These are phyloP conservation scores for Penicillium paneum DNA, from an alignment of 2,329 filamentous ascomycete genomes.

Conservation along the genomic window DNA sequence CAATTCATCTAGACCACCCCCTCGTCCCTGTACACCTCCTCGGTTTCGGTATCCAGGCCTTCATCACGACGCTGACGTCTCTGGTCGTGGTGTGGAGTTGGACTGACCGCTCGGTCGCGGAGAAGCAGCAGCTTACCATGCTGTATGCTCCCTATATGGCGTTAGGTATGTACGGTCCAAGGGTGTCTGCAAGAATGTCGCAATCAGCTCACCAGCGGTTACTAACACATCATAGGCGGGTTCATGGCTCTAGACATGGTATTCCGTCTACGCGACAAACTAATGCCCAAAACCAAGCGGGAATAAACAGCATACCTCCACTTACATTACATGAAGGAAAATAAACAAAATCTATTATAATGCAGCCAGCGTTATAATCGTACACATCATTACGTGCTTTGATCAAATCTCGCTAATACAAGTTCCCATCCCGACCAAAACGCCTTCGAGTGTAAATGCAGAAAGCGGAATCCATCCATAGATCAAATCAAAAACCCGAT, in stretches of 20 bases:
- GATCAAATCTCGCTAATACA: slow-evolving; percentile 20
- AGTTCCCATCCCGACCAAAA: slow-evolving; percentile 9
- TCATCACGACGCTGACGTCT: slow-evolving; percentile 61
- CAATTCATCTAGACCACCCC: slow-evolving; percentile 48
- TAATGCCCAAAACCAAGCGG: slow-evolving; percentile 30
- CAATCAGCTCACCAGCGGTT: neutral
- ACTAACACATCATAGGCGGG: slow-evolving; percentile 28
- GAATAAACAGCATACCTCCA: slow-evolving; percentile 21
- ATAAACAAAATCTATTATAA: slow-evolving; percentile 3
- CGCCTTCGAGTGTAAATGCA: slow-evolving; percentile 15
- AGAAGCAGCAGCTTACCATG: slow-evolving; percentile 51
- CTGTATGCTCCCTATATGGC: slow-evolving; percentile 58
- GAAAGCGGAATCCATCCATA: slow-evolving; percentile 11
- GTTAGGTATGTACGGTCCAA: slow-evolving; percentile 46
- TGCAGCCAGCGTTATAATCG: slow-evolving; percentile 7
- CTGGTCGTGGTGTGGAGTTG: slow-evolving; percentile 60
- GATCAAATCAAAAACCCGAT: slow-evolving; percentile 77
- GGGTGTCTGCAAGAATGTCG: neutral
- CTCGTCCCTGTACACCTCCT: slow-evolving; percentile 59
- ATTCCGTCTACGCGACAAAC: slow-evolving; percentile 28
- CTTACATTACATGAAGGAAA: neutral
- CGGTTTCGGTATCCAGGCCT: slow-evolving; percentile 58
- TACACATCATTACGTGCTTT: slow-evolving; percentile 11
- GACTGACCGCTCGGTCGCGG: slow-evolving; percentile 43
- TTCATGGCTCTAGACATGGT: slow-evolving; percentile 41